phyloP scores from a whole-genome alignment of 495 filamentous ascomycete species.

The Bombardia bombarda region DNA sequence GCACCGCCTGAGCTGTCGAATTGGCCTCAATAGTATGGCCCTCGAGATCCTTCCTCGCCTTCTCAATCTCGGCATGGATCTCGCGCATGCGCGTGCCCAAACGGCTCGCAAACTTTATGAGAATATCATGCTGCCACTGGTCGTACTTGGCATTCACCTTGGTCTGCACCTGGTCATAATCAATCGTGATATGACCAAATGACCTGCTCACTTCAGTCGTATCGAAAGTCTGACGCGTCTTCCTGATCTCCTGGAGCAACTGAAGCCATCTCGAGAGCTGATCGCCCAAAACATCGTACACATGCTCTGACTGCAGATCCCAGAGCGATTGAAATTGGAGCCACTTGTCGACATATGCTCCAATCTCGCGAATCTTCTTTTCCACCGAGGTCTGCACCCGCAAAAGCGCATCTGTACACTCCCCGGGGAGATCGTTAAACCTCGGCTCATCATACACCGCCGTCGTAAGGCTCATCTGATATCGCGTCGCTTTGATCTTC shows the following conservation, averaged over 20 bases:
- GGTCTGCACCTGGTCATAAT: slow-evolving; percentile 96
- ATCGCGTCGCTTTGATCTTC: slow-evolving; percentile 88
- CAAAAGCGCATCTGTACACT: slow-evolving; percentile 67
- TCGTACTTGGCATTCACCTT: slow-evolving; percentile 99
- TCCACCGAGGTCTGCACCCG: slow-evolving; percentile 77
- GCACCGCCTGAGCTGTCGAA: slow-evolving; percentile 90
- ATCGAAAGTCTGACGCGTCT: slow-evolving; percentile 88
- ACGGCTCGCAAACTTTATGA: slow-evolving; percentile 80
- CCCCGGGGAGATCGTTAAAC: slow-evolving; percentile 79
- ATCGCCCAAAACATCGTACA: slow-evolving; percentile 86
- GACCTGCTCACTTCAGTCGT: slow-evolving; percentile 83
- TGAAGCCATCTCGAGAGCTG: slow-evolving; percentile 89
- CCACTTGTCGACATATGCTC: slow-evolving; percentile 90
- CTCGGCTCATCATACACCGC: slow-evolving; percentile 57
- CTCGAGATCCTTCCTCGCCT: slow-evolving; percentile 80
- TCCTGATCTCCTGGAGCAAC: slow-evolving; percentile 88
- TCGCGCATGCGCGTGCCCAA: slow-evolving; percentile 88
- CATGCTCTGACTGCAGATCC: slow-evolving; percentile 92
- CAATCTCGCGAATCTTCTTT: slow-evolving; percentile 64
- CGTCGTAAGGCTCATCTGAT: slow-evolving; percentile 72
- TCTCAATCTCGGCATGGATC: slow-evolving; percentile 79
- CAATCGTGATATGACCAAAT: slow-evolving; percentile 88
- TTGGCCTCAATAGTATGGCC: slow-evolving; percentile 82
- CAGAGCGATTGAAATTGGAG: slow-evolving; percentile 97
- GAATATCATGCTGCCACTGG: slow-evolving; percentile 97